phyloP scores from a whole-genome alignment of 2,329 filamentous ascomycete genomes.

The Pyrenochaeta sp. region DNA sequence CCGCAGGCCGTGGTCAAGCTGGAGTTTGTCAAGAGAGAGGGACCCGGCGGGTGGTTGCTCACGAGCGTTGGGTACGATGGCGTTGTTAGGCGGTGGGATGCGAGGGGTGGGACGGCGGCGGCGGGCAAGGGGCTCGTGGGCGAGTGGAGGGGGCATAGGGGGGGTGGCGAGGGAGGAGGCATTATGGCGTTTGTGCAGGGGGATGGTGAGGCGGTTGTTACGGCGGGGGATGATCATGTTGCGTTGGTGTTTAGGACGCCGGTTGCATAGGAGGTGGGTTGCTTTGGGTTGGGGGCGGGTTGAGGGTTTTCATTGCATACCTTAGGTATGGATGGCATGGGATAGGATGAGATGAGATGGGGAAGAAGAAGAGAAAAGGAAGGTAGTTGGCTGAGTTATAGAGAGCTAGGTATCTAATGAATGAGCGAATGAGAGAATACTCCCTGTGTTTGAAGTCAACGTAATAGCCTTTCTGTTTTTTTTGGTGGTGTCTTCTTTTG shows the following conservation, averaged over 20 bases:
- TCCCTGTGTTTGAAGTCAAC: no score
- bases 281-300: no score
- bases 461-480: no score
- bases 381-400: no score
- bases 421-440: no score
- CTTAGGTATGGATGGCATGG: no score
- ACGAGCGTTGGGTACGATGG: slow-evolving; percentile 94
- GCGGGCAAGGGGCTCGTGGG: slow-evolving; percentile 75
- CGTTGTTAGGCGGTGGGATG: slow-evolving; percentile 88
- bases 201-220: slow-evolving; percentile 78
- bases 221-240: slow-evolving; percentile 81
- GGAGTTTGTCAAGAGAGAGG: slow-evolving; percentile 73
- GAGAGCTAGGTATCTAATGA: no score
- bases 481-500: no score
- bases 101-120: slow-evolving; percentile 70
- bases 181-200: slow-evolving; percentile 89
- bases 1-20: slow-evolving; percentile 92
- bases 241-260: slow-evolving; percentile 37
- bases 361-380: no score
- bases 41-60: slow-evolving; percentile 67
- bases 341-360: no score
- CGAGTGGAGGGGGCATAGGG: slow-evolving; percentile 90
- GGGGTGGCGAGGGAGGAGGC: slow-evolving; percentile 85
- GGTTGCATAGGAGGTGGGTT: slow-evolving; percentile 11
- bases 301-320: no score